A percentile compares a stretch with the other conserved stretches of the same genome.
Evolutionary conservation across 1,284 basidiomycete species (phyloP).

Genomic region (Agroathelia rolfsii): DNA sequence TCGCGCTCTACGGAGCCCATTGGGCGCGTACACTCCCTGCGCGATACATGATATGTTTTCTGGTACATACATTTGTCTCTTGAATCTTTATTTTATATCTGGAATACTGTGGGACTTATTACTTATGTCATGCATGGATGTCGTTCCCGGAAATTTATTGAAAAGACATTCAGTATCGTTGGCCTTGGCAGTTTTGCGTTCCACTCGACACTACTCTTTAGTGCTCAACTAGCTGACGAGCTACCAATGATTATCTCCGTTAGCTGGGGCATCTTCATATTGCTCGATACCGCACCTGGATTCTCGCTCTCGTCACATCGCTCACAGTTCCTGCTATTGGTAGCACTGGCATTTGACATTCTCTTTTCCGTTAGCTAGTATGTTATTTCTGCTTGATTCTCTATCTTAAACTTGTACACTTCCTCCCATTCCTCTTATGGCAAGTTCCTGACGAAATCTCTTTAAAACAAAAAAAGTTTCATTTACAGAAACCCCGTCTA

Average conservation of each 20-base stretch:
- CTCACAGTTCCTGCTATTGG: constrained; percentile 25
- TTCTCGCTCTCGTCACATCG: constrained; percentile 29
- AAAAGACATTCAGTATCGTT: constrained; percentile 54
- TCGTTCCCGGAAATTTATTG: too few relatives aligned
- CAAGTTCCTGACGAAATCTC: too few relatives aligned
- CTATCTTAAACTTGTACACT: constrained; percentile 1
- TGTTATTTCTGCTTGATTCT: constrained; percentile 20
- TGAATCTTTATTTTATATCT: too few relatives aligned
- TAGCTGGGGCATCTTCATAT: constrained; percentile 40
- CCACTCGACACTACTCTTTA: constrained; percentile 59
- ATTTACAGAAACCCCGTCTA: constrained; percentile 56
- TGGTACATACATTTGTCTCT: constrained; percentile 26
- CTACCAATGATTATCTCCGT: constrained; percentile 61
- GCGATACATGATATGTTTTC: constrained; percentile 41
- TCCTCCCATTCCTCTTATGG: too few relatives aligned
- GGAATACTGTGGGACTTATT: not conserved
- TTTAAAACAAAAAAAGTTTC: too few relatives aligned
- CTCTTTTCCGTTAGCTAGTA: constrained; percentile 59
- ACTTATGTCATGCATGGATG: too few relatives aligned
- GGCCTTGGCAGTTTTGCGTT: constrained; percentile 60
- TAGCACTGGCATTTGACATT: constrained; percentile 35
- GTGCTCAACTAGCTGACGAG: constrained; percentile 61
- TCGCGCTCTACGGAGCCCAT: constrained; percentile 36
- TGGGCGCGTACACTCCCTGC: constrained; percentile 32
- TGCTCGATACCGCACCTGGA: constrained; percentile 48